A percentile compares a stretch with the other conserved stretches of the same genome.
Conservation (phyloP, 139 green algal species). For the Chlamydomonas sp. region DNA sequence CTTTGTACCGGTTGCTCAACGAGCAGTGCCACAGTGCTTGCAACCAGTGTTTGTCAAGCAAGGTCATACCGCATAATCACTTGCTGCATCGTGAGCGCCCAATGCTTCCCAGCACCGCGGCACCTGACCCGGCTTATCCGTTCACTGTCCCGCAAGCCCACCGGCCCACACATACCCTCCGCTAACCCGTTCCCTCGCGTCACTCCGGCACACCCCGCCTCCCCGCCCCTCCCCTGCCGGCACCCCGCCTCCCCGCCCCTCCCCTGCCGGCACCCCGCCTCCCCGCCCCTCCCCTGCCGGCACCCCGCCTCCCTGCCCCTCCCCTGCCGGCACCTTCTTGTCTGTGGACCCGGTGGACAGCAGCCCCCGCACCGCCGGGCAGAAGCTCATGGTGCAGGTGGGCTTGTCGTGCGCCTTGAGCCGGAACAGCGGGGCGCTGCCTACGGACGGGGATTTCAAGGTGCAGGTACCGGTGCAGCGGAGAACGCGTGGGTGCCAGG, state of each 20-base stretch:
- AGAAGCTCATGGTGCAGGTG: slow-evolving; percentile 79
- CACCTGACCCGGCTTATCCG: too few relatives aligned
- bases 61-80: background rate
- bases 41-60: too few relatives aligned
- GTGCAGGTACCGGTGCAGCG: background rate
- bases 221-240: too few relatives aligned
- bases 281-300: background rate
- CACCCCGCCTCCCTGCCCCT: background rate
- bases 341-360: slow-evolving; percentile 93
- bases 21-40: too few relatives aligned
- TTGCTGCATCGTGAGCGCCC: background rate
- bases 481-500: background rate
- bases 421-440: slow-evolving; percentile 71
- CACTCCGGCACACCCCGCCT: too few relatives aligned
- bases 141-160: too few relatives aligned
- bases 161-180: too few relatives aligned
- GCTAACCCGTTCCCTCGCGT: too few relatives aligned
- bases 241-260: background rate
- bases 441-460: background rate
- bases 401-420: slow-evolving; percentile 89
- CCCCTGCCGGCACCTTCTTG: slow-evolving; percentile 73
- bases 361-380: slow-evolving; percentile 71
- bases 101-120: too few relatives aligned
- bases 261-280: background rate
- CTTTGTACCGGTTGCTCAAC: too few relatives aligned